phyloP scores from a whole-genome alignment of 2,329 filamentous ascomycete species.

The Aureobasidium zeae region DNA sequence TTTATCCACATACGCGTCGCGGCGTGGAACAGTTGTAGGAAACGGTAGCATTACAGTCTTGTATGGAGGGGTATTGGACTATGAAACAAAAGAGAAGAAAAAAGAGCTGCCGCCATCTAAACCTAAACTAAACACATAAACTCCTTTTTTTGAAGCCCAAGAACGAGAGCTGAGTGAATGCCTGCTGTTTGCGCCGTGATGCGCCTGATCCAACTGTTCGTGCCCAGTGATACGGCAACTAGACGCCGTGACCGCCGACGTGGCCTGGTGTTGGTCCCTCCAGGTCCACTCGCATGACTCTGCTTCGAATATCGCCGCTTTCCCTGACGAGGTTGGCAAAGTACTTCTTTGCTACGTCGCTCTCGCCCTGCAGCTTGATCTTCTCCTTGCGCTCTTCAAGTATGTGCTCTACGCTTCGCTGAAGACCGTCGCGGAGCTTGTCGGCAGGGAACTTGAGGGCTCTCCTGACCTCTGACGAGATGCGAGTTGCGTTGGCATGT shows the following conservation, averaged over 20 bases:
- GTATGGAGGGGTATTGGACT: slow-evolving; percentile 14
- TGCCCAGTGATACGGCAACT: slow-evolving; percentile 7
- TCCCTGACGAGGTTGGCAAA: slow-evolving; percentile 75
- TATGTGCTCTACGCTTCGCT: slow-evolving; percentile 77
- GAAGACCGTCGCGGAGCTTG: slow-evolving; percentile 72
- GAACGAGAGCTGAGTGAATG: slow-evolving; percentile 5
- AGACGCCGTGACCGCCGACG: slow-evolving; percentile 9
- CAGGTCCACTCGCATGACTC: slow-evolving; percentile 44
- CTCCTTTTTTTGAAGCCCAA: slow-evolving; percentile 1
- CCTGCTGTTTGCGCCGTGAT: slow-evolving; percentile 6
- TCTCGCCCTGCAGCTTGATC: slow-evolving; percentile 69
- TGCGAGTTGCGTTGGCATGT: slow-evolving; percentile 75
- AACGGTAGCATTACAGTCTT: slow-evolving; percentile 11
- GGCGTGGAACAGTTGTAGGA: background rate
- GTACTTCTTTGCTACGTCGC: slow-evolving; percentile 79
- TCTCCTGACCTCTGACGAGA: slow-evolving; percentile 76
- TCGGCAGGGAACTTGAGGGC: slow-evolving; percentile 82
- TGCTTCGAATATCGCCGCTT: slow-evolving; percentile 39
- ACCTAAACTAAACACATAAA: slow-evolving; percentile 1
- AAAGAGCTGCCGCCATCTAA: background rate
- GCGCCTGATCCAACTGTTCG: slow-evolving; percentile 2
- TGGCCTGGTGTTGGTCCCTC: slow-evolving; percentile 41
- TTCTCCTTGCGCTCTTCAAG: slow-evolving; percentile 66
- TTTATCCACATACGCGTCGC: too few relatives aligned
- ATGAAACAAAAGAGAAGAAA: slow-evolving; percentile 9